Evolutionary conservation across 768 basidiomycete genomes (phyloP).

Genomic region (Crucibulum laeve): DNA sequence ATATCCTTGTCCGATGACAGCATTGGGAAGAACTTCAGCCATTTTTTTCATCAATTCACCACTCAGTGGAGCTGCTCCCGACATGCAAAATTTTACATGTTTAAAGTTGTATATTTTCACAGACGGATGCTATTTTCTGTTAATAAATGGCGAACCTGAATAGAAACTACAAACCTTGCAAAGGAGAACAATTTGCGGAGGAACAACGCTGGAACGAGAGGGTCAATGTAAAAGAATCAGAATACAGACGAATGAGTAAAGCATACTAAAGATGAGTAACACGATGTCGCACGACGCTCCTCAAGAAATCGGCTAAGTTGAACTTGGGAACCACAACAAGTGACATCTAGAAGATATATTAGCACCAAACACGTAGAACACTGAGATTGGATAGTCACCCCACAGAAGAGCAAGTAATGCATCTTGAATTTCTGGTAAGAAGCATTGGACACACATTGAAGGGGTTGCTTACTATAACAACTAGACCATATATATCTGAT

Average conservation of each 20-base stretch:
- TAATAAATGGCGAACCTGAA: neutral
- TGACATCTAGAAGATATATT: slow-evolving; percentile 43
- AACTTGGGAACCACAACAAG: slow-evolving; percentile 44
- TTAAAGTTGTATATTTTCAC: slow-evolving; percentile 37
- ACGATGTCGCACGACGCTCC: slow-evolving; percentile 38
- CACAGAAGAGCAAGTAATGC: neutral
- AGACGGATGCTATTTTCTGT: slow-evolving; percentile 34
- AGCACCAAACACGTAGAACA: neutral
- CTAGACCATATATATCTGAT: neutral
- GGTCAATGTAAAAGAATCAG: neutral
- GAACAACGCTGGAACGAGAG: slow-evolving; percentile 31
- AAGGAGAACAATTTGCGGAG: slow-evolving; percentile 43
- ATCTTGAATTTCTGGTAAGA: neutral
- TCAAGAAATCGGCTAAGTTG: slow-evolving; percentile 37
- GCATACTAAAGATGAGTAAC: slow-evolving; percentile 45
- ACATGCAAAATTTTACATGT: slow-evolving; percentile 33
- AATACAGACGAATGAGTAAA: neutral
- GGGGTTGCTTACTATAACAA: neutral
- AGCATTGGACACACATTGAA: neutral
- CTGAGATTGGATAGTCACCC: neutral
- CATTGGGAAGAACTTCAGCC: slow-evolving; percentile 39
- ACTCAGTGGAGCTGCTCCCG: slow-evolving; percentile 58
- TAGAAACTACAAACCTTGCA: slow-evolving; percentile 37
- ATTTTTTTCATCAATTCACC: slow-evolving; percentile 42
- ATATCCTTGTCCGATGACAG: slow-evolving; percentile 56